Percentiles rank a stretch among this genome's conserved stretches.
These are phyloP conservation scores for Candida chilensis DNA, from an alignment of 805 yeast genomes.

Conservation along the genomic window DNA sequence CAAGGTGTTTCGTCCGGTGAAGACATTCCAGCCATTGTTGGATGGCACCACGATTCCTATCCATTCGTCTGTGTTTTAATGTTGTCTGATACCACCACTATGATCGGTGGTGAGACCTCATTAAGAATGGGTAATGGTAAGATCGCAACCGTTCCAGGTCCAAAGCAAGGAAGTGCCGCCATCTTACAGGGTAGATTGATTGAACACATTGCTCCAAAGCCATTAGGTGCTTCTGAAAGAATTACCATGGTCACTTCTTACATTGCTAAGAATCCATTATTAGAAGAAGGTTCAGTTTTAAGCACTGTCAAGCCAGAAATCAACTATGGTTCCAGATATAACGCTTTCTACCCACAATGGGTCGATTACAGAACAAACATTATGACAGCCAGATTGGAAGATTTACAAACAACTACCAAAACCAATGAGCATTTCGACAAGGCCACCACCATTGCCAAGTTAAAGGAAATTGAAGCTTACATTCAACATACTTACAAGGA, in stretches of 20 bases:
- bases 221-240: slow-evolving; percentile 23
- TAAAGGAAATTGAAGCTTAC: slow-evolving; percentile 14
- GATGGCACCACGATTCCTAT: slow-evolving; percentile 56
- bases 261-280: slow-evolving; percentile 18
- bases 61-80: slow-evolving; percentile 59
- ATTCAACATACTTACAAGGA: slow-evolving; percentile 16
- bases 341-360: slow-evolving; percentile 28
- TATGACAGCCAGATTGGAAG: slow-evolving; percentile 14
- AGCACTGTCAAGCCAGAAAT: slow-evolving; percentile 29
- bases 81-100: slow-evolving; percentile 47
- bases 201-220: slow-evolving; percentile 22
- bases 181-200: slow-evolving; percentile 20
- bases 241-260: slow-evolving; percentile 33
- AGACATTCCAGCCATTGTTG: slow-evolving; percentile 45
- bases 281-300: slow-evolving; percentile 20
- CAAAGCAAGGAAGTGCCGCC: slow-evolving; percentile 17
- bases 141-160: slow-evolving; percentile 14
- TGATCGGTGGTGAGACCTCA: slow-evolving; percentile 57
- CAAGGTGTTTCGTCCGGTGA: too few relatives aligned
- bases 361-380: slow-evolving; percentile 17
- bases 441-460: too few relatives aligned
- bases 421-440: too few relatives aligned
- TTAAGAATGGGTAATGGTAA: slow-evolving; percentile 35
- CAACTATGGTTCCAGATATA: slow-evolving; percentile 21
- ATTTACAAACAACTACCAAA: slow-evolving; percentile 8